These are phyloP conservation scores for Eimeria praecox DNA, from an alignment of 169 alveolate genomes.

Conservation along the genomic window DNA sequence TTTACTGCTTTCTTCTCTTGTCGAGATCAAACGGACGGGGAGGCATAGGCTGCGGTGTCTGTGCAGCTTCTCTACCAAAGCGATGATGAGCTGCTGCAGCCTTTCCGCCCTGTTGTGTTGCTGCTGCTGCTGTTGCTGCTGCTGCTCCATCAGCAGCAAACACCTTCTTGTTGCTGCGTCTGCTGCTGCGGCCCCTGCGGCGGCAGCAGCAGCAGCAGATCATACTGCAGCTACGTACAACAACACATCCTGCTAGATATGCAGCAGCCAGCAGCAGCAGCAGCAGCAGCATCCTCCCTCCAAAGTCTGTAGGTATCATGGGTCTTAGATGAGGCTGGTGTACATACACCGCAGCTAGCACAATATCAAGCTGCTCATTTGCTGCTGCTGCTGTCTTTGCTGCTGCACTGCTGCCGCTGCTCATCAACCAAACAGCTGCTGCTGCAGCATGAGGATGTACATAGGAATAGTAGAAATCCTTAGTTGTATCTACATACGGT, in stretches of 20 bases:
- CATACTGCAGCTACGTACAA: constrained; percentile 26
- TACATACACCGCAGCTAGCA: constrained; percentile 63
- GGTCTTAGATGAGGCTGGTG: constrained; percentile 55
- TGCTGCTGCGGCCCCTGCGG: not conserved
- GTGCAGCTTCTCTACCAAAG: constrained; percentile 9
- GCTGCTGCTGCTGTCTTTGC: constrained; percentile 53
- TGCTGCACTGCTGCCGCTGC: constrained; percentile 23
- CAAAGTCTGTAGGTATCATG: not conserved
- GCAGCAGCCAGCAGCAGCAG: constrained; percentile 45
- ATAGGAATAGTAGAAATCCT: not conserved
- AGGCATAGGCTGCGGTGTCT: constrained; percentile 56
- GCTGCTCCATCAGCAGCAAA: constrained; percentile 21
- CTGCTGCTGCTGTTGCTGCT: constrained; percentile 43
- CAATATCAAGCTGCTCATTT: constrained; percentile 38
- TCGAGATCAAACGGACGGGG: constrained; percentile 38
- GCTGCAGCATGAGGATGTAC: constrained; percentile 44
- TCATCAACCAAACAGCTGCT: constrained; percentile 10
- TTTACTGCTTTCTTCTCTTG: constrained; percentile 1
- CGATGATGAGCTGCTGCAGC: not conserved
- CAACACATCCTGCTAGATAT: not conserved
- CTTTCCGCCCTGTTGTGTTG: not conserved
- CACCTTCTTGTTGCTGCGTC: not conserved
- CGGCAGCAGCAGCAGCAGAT: constrained; percentile 51
- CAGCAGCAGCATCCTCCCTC: constrained; percentile 58
- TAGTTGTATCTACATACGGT: constrained; percentile 3